Percentiles rank a stretch among this genome's conserved stretches.
phyloP scores from a whole-genome alignment of 164 flowering plant species.

The Cinnamomum micranthum region DNA sequence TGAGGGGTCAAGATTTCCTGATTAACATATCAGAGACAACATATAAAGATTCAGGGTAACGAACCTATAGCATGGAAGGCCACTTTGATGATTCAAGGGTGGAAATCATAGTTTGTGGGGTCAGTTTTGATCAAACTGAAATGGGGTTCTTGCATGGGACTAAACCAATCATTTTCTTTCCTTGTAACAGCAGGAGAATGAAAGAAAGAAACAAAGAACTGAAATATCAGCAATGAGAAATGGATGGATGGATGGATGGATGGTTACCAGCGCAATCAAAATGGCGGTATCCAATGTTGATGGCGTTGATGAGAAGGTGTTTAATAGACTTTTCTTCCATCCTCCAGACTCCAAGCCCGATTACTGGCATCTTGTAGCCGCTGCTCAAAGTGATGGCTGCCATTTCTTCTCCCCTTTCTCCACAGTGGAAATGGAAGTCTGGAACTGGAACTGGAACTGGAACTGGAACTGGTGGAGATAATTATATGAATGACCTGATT shows the following conservation, averaged over 20 bases:
- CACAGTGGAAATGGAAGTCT: background rate
- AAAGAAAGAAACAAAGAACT: background rate
- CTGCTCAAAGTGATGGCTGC: constrained; percentile 57
- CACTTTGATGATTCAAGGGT: too few relatives aligned
- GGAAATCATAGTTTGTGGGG: too few relatives aligned
- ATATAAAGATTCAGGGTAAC: too few relatives aligned
- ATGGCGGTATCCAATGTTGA: constrained; percentile 88
- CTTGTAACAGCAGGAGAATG: background rate
- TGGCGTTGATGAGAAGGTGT: constrained; percentile 59
- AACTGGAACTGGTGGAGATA: too few relatives aligned
- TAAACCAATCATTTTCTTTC: too few relatives aligned
- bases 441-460: too few relatives aligned
- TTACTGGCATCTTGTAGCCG: constrained; percentile 70
- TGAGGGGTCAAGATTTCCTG: too few relatives aligned
- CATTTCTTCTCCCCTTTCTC: background rate
- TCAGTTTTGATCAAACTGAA: too few relatives aligned
- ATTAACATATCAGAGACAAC: too few relatives aligned
- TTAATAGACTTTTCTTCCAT: constrained; percentile 60
- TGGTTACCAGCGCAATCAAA: constrained; percentile 79
- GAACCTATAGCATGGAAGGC: too few relatives aligned
- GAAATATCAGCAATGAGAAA: background rate
- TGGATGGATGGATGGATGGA: background rate
- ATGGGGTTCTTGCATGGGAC: too few relatives aligned
- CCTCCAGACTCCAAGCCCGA: constrained; percentile 89
- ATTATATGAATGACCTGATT: too few relatives aligned